Conservation (phyloP, 1,284 basidiomycete genomes). For the Leccinum griseonigrum region DNA sequence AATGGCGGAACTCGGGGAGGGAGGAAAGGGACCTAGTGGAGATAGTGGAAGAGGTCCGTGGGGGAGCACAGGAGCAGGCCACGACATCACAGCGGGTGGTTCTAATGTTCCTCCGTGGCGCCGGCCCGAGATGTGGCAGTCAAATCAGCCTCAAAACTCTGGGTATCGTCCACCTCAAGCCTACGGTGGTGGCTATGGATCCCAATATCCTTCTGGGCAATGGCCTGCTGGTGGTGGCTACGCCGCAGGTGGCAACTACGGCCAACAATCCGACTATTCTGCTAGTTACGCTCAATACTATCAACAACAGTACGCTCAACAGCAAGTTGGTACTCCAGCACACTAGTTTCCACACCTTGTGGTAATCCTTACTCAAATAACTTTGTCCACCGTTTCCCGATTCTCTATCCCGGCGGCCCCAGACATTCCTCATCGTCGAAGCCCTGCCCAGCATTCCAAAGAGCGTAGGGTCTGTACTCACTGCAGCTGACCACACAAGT, state of each 20-base stretch:
- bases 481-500: constrained; percentile 35
- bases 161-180: constrained; percentile 54
- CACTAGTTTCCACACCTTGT: constrained; percentile 31
- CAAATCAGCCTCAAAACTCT: constrained; percentile 44
- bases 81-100: constrained; percentile 76
- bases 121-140: constrained; percentile 80
- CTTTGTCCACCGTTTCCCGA: constrained; percentile 12
- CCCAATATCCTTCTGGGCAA: constrained; percentile 35
- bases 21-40: constrained; percentile 53
- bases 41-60: constrained; percentile 58
- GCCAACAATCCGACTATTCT: constrained; percentile 63
- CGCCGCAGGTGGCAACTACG: constrained; percentile 30
- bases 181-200: constrained; percentile 43
- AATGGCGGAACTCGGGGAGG: constrained; percentile 98
- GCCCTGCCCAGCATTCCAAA: constrained; percentile 22
- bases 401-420: constrained; percentile 16
- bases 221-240: constrained; percentile 48
- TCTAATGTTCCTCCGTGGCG: constrained; percentile 85
- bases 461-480: constrained; percentile 35
- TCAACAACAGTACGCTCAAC: constrained; percentile 76
- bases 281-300: constrained; percentile 79
- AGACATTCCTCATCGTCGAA: constrained; percentile 19
- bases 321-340: constrained; percentile 55
- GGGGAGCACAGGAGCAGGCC: constrained; percentile 59
- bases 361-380: constrained; percentile 29